A percentile compares a stretch with the other conserved stretches of the same genome.
phyloP scores from a whole-genome alignment of 768 basidiomycete genomes.

The Phanerochaete sordida region DNA sequence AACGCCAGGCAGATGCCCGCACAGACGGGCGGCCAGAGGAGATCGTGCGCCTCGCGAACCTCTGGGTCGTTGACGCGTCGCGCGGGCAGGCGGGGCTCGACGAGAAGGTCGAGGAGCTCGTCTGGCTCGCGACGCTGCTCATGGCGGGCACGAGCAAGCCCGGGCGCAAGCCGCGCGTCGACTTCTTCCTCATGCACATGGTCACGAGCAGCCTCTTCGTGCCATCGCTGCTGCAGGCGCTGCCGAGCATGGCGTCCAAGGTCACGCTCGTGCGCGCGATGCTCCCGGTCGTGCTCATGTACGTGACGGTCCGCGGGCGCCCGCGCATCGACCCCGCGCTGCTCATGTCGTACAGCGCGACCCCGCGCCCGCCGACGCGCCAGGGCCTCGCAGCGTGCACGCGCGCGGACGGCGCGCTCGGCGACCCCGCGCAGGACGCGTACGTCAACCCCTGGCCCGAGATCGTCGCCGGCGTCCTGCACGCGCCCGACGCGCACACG shows the following conservation, averaged over 20 bases:
- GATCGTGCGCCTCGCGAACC: constrained; percentile 40
- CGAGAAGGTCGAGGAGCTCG: constrained; percentile 44
- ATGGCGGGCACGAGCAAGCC: constrained; percentile 43
- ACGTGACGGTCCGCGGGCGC: constrained; percentile 42
- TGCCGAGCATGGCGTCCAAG: constrained; percentile 33
- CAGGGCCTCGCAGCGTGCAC: background rate
- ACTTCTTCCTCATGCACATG: constrained; percentile 59
- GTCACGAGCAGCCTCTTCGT: constrained; percentile 52
- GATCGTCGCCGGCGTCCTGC: constrained; percentile 40
- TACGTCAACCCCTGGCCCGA: constrained; percentile 51
- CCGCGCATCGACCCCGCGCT: constrained; percentile 48
- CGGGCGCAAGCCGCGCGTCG: constrained; percentile 46
- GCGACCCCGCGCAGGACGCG: constrained; percentile 32
- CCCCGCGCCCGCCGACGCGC: constrained; percentile 36
- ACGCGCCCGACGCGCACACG: constrained; percentile 51
- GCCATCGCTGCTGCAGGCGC: constrained; percentile 34
- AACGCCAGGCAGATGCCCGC: constrained; percentile 32
- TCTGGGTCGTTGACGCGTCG: constrained; percentile 34
- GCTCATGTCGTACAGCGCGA: constrained; percentile 41
- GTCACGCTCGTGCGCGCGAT: constrained; percentile 43
- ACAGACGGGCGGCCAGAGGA: constrained; percentile 39
- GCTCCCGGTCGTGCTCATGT: constrained; percentile 35
- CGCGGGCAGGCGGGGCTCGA: constrained; percentile 33
- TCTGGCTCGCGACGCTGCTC: constrained; percentile 47
- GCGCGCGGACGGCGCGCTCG: constrained; percentile 21